These are phyloP conservation scores for Parasarocladium wereldwijsianum DNA, from an alignment of 2,329 filamentous ascomycete genomes.

Conservation along the genomic window DNA sequence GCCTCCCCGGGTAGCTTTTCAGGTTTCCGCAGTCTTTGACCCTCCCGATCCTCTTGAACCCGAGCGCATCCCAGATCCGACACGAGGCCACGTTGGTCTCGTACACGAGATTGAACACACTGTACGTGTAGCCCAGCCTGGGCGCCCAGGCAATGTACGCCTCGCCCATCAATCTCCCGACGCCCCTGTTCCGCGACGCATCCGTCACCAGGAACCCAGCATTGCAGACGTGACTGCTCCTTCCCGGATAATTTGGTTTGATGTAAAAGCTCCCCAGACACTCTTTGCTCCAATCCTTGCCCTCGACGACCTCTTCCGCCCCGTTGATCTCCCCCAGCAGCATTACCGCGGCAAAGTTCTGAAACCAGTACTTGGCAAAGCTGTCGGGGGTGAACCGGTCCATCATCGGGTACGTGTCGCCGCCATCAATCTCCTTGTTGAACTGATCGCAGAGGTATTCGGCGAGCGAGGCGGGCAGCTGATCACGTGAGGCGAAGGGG, in stretches of 20 bases:
- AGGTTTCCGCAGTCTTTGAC: slow-evolving; percentile 60
- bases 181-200: slow-evolving; percentile 57
- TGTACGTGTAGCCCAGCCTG: slow-evolving; percentile 76
- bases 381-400: slow-evolving; percentile 57
- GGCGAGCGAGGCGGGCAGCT: slow-evolving; percentile 63
- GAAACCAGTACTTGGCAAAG: slow-evolving; percentile 80
- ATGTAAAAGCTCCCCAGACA: slow-evolving; percentile 88
- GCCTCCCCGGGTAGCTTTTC: slow-evolving; percentile 51
- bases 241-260: slow-evolving; percentile 84
- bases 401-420: slow-evolving; percentile 83
- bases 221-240: slow-evolving; percentile 85
- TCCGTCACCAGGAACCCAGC: slow-evolving; percentile 66
- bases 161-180: slow-evolving; percentile 63
- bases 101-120: slow-evolving; percentile 88
- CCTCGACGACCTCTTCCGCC: slow-evolving; percentile 40
- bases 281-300: slow-evolving; percentile 62
- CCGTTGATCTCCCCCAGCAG: slow-evolving; percentile 60
- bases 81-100: slow-evolving; percentile 86
- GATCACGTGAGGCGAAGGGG: slow-evolving; percentile 61
- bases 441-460: slow-evolving; percentile 70
- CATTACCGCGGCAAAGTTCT: slow-evolving; percentile 82
- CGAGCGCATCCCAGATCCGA: slow-evolving; percentile 81
- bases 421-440: slow-evolving; percentile 81
- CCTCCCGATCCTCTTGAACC: slow-evolving; percentile 82
- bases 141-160: slow-evolving; percentile 66